Percentiles rank a stretch among this genome's conserved stretches.
These are phyloP conservation scores for Hypoxylon sp. DNA, from an alignment of 2,329 filamentous ascomycete genomes.

Conservation along the genomic window DNA sequence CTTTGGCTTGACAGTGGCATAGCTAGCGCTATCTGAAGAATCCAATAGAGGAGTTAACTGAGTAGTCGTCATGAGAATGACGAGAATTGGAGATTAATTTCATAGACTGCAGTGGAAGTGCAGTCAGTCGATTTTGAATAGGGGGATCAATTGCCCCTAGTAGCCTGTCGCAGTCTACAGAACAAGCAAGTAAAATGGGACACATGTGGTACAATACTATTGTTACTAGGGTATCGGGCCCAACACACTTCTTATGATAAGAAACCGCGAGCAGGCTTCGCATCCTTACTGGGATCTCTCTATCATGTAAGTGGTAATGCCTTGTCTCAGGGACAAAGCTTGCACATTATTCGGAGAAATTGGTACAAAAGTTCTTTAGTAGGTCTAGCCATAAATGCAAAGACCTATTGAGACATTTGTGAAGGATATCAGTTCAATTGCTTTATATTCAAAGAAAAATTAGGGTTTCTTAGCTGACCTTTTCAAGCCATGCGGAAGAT, in stretches of 20 bases:
- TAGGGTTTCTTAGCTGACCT: neutral
- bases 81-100: neutral
- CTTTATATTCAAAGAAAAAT: conserved; percentile 9
- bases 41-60: conserved; percentile 38
- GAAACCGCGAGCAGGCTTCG: neutral
- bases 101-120: neutral
- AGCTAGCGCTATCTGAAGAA: conserved; percentile 18
- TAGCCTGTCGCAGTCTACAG: neutral
- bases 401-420: neutral
- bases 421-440: neutral
- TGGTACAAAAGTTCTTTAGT: neutral
- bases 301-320: conserved; percentile 14
- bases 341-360: neutral
- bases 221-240: neutral
- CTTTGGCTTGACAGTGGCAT: conserved; percentile 40
- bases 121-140: neutral
- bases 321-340: conserved; percentile 26
- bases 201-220: neutral
- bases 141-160: neutral
- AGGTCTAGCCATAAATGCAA: neutral
- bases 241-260: conserved; percentile 13
- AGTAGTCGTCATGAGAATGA: conserved; percentile 18
- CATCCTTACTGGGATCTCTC: neutral
- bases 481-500: neutral
- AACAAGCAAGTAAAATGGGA: neutral